Evolutionary conservation across 768 basidiomycete species (phyloP), one percentile per base, ranked within the genome.

Genomic region (Hysterangium stoloniferum): DNA sequence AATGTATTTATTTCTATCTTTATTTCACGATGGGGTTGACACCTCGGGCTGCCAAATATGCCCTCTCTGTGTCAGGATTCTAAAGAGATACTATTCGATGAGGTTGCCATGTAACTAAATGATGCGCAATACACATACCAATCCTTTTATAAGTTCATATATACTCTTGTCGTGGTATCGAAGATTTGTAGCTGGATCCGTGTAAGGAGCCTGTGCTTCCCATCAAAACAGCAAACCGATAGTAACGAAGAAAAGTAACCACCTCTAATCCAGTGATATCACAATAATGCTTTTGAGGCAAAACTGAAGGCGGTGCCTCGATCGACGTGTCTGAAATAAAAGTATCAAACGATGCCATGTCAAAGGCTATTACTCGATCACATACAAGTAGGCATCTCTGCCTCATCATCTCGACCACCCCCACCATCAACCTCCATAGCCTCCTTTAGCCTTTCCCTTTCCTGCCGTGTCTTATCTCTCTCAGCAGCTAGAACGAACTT

Each of bases 221-320:
- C 24, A 11, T 25, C 24, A 24, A 58, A 19, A 8, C 4, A 24
- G 11, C 12, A n/a, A 29, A 8, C 22, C 19, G 31, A 43, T 15
- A 27, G 2, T 17, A 15, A 36, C 19, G 31, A 4, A 11, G 5
- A 32, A 41, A 17, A 32, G 13, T 42, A n/a, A 13, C 9, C 27
- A 84, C 87, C 66, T 89, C 86, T 11, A 92, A 70, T 0, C 89
- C 86, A 0, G 89, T 92, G 13, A 92, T 90, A 65, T 91, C 89
- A 59, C 89, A 91, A 47, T 85, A 88, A 53, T 83, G 80, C 52
- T 74, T 73, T 41, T 80, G 84, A 3, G 89, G 88, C 6, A 86
- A 67, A 1, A 92, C 61, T 8, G 87, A 91, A 0, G 88, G 89
- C 0, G 89, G 86, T 4, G 89, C 87, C 61, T 92, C 89, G 36